These are phyloP conservation scores for Ophiobolus disseminans DNA, from an alignment of 2,329 filamentous ascomycete species.

Conservation along the genomic window DNA sequence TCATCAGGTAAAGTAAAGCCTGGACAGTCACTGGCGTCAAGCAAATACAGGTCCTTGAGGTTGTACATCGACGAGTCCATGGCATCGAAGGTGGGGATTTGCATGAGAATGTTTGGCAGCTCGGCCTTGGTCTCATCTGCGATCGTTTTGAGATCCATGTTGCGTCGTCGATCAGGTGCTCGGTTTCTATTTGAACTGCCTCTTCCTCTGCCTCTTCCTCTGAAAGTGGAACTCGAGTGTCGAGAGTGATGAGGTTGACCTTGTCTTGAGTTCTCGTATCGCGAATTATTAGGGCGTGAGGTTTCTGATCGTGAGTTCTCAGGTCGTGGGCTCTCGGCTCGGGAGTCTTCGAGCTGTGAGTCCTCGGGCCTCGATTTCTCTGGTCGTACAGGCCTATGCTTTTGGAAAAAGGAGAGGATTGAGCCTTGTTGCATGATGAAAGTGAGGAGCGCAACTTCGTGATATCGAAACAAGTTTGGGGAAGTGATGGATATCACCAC, in stretches of 20 bases:
- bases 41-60: slow-evolving; percentile 20
- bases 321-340: slow-evolving; percentile 9
- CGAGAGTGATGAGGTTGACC: slow-evolving; percentile 22
- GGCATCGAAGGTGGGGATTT: slow-evolving; percentile 25
- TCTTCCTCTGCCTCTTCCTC: not conserved
- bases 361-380: slow-evolving; percentile 12
- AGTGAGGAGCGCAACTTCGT: not conserved
- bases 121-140: slow-evolving; percentile 35
- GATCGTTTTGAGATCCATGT: slow-evolving; percentile 29
- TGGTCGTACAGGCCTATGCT: slow-evolving; percentile 11
- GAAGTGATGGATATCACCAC: too few relatives aligned
- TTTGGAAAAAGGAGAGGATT: slow-evolving; percentile 29
- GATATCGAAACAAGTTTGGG: too few relatives aligned
- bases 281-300: slow-evolving; percentile 3
- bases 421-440: slow-evolving; percentile 30
- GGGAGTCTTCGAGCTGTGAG: not conserved
- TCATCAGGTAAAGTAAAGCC: slow-evolving; percentile 18
- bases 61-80: slow-evolving; percentile 24
- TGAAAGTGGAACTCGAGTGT: slow-evolving; percentile 4
- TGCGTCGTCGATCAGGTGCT: slow-evolving; percentile 27
- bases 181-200: slow-evolving; percentile 13
- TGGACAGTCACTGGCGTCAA: slow-evolving; percentile 32
- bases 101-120: slow-evolving; percentile 29
- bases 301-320: slow-evolving; percentile 12
- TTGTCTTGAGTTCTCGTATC: slow-evolving; percentile 1